These are phyloP conservation scores for Taphrina deformans DNA, from an alignment of 1,139 yeast species.

Conservation along the genomic window DNA sequence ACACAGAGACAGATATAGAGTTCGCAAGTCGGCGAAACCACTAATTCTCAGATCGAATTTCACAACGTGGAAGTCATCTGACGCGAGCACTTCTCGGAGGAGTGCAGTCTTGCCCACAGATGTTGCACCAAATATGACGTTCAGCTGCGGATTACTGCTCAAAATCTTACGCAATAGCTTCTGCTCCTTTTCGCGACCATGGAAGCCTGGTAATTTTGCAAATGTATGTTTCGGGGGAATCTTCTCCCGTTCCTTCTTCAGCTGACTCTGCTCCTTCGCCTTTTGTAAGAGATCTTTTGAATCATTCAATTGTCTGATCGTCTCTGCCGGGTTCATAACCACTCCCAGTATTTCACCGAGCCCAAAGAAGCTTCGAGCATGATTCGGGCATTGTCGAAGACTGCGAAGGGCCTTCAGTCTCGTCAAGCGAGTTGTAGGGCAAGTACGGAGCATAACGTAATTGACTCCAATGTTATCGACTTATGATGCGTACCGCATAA, in stretches of 20 bases:
- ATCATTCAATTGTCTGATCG: constrained; percentile 24
- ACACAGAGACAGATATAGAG: constrained; percentile 18
- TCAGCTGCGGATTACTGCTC: constrained; percentile 17
- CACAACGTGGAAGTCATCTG: constrained; percentile 20
- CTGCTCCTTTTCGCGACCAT: constrained; percentile 28
- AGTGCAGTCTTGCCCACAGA: constrained; percentile 32
- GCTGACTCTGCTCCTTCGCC: constrained; percentile 15
- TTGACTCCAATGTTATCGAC: too few relatives aligned
- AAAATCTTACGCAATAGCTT: constrained; percentile 2
- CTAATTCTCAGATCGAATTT: constrained; percentile 25
- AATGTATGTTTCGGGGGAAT: constrained; percentile 25
- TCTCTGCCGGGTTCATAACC: constrained; percentile 30
- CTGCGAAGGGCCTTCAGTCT: not conserved
- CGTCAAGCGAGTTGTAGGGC: not conserved
- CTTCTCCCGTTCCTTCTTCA: constrained; percentile 15
- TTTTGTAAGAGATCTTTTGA: constrained; percentile 28
- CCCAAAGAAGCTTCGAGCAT: constrained; percentile 20
- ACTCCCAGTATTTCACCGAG: constrained; percentile 28
- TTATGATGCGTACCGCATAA: too few relatives aligned
- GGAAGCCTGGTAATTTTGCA: constrained; percentile 31
- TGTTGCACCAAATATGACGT: constrained; percentile 28
- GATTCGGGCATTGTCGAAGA: constrained; percentile 2
- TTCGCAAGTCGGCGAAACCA: constrained; percentile 27
- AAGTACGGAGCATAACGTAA: not conserved
- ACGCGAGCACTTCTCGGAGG: constrained; percentile 22